phyloP scores from a whole-genome alignment of 495 filamentous ascomycete genomes.

The Letharia columbiana region DNA sequence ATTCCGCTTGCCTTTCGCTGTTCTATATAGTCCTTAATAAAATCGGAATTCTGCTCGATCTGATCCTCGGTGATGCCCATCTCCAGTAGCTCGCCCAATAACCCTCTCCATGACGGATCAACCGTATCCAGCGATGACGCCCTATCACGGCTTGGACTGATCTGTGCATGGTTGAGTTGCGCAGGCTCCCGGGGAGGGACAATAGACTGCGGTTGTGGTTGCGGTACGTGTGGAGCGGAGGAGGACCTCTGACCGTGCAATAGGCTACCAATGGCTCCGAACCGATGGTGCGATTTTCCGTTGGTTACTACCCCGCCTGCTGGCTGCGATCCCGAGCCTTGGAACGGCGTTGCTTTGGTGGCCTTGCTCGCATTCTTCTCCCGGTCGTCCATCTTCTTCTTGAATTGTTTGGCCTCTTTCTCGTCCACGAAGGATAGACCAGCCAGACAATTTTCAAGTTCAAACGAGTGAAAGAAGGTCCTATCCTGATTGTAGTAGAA shows the following conservation, averaged over 20 bases:
- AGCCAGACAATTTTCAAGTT: slow-evolving; percentile 82
- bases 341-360: slow-evolving; percentile 68
- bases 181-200: slow-evolving; percentile 25
- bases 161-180: slow-evolving; percentile 23
- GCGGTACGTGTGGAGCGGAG: slow-evolving; percentile 43
- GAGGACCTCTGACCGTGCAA: slow-evolving; percentile 60
- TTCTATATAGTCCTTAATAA: slow-evolving; percentile 85
- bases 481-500: slow-evolving; percentile 94
- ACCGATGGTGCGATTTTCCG: slow-evolving; percentile 38
- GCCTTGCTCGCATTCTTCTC: slow-evolving; percentile 89
- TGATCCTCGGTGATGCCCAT: slow-evolving; percentile 93
- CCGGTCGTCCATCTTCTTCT: slow-evolving; percentile 88
- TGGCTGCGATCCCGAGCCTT: slow-evolving; percentile 40
- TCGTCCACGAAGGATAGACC: slow-evolving; percentile 89
- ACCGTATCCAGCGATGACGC: slow-evolving; percentile 66
- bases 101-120: slow-evolving; percentile 75
- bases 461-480: slow-evolving; percentile 94
- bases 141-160: slow-evolving; percentile 33
- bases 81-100: slow-evolving; percentile 68
- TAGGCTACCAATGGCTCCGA: slow-evolving; percentile 57
- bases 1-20: slow-evolving; percentile 58
- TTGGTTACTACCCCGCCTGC: slow-evolving; percentile 35
- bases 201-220: slow-evolving; percentile 40
- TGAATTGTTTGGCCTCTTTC: slow-evolving; percentile 90
- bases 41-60: slow-evolving; percentile 85